A percentile compares a stretch with the other conserved stretches of the same genome.
Conservation (phyloP, 2,329 filamentous ascomycete species). For the Verticillium klebahnii region DNA sequence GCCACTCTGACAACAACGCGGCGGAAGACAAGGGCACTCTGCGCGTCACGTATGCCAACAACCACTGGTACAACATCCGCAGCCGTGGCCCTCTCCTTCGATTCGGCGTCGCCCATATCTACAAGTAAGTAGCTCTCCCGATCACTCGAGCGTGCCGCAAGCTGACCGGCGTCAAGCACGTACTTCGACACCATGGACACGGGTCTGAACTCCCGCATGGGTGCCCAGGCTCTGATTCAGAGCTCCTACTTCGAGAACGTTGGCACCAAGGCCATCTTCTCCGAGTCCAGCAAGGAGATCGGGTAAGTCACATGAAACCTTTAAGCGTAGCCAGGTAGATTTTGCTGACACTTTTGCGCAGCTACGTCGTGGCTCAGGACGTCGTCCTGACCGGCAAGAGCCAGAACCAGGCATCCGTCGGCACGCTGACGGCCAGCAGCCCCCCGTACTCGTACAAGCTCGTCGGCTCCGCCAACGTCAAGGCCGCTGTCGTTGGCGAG, state of each 20-base stretch:
- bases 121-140: conserved; percentile 25
- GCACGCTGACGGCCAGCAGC: conserved; percentile 40
- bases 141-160: too few species aligned
- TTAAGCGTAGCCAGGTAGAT: neutral
- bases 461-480: conserved; percentile 38
- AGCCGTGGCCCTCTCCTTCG: conserved; percentile 54
- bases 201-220: conserved; percentile 47
- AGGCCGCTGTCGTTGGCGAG: conserved; percentile 28
- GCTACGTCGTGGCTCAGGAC: conserved; percentile 30
- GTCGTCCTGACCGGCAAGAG: conserved; percentile 33
- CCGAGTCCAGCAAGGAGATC: conserved; percentile 21
- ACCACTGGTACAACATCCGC: conserved; percentile 58
- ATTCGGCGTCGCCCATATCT: conserved; percentile 55
- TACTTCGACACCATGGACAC: conserved; percentile 11
- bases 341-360: neutral
- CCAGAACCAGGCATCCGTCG: conserved; percentile 39
- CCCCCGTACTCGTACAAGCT: conserved; percentile 40
- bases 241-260: conserved; percentile 39
- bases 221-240: conserved; percentile 48
- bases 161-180: neutral
- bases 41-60: conserved; percentile 57
- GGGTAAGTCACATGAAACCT: neutral
- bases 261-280: conserved; percentile 24
- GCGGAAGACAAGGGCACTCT: conserved; percentile 54
- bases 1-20: conserved; percentile 49